phyloP scores from a whole-genome alignment of 148 eudicot genomes.

The Vaccinium vitisidaea region DNA sequence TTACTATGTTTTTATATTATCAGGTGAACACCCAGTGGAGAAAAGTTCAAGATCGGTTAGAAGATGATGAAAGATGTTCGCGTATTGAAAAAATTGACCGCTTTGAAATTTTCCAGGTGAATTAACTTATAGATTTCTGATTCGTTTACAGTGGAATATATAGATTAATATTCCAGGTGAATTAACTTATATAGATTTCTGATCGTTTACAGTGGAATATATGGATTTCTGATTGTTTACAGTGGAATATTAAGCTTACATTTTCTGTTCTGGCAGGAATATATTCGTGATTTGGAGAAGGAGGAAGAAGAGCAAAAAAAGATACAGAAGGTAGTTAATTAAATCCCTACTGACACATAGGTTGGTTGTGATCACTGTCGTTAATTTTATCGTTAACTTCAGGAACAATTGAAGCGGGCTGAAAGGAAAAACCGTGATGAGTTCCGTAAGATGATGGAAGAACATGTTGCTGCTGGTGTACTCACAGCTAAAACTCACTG shows the following conservation, averaged over 20 bases:
- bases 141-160: constrained; percentile 10
- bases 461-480: constrained; percentile 57
- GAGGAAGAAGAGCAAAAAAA: constrained; percentile 92
- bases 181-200: not conserved
- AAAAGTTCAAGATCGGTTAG: constrained; percentile 93
- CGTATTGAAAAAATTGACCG: constrained; percentile 95
- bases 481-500: constrained; percentile 81
- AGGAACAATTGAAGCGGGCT: constrained; percentile 76
- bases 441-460: constrained; percentile 88
- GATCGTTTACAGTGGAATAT: constrained; percentile 9
- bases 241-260: constrained; percentile 15
- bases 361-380: constrained; percentile 13
- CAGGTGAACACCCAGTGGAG: constrained; percentile 93
- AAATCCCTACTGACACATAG: not conserved
- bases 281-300: constrained; percentile 89
- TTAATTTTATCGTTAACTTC: constrained; percentile 12
- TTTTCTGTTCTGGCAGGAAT: constrained; percentile 58
- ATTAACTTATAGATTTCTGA: not conserved
- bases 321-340: constrained; percentile 57
- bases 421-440: constrained; percentile 94
- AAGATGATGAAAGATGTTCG: constrained; percentile 85
- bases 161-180: too few species aligned
- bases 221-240: not conserved
- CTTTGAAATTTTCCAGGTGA: constrained; percentile 80
- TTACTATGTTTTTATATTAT: not conserved